Base-by-base conservation (phyloP, 139 green algal species). In the Chlamydomonas sphaeroides region DNA sequence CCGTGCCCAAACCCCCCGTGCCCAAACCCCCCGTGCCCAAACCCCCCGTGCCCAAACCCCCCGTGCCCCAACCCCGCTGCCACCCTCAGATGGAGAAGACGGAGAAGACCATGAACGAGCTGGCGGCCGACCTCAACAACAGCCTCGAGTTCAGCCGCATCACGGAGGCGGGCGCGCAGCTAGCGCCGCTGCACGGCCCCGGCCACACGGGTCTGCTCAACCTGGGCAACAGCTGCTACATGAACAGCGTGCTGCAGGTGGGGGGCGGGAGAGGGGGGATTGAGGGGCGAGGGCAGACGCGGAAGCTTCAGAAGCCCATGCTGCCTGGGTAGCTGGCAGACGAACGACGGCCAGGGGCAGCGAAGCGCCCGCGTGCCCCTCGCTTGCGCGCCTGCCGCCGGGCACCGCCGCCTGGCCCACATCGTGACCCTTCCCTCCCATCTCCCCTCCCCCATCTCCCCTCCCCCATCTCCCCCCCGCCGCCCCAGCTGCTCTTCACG, bases 201-300 rank as follows among this genome's bases (percentile, higher is more conserved):
- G 92, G 95, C 41, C 89, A 90, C 65, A 93, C 97, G 10, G 97
- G 97, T 15, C 89, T 99, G 35, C 93, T 93, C 69, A 99, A 99
- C 86, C 90, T 99, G 73, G 97, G 97, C 75, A 99, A 99, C 93
- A 95, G 85, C 84, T 98, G 96, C 91, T 98, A 98, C 93, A 97
- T 98, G 93, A 98, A 97, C 89, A 95, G 88, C 80, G 90, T 97
- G 65, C 78, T 98, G 84, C 95, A 97, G 90, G 90, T 93, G 66
- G 20, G 78, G 1, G 48, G 18, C 23, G 35, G 65, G 14, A 2
- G 11, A 53, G 45, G 11, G 45, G 20, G 53, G 21, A 62, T n/a
- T 25, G 18, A 18, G 63, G 20, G 0, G 33, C 33, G 35, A 2
- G 63, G 18, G 35, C 5, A 11, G 17, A 62, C n/a, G n/a, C n/a